Conservation (phyloP, 1,284 basidiomycete species). For the Mycena citricolor region DNA sequence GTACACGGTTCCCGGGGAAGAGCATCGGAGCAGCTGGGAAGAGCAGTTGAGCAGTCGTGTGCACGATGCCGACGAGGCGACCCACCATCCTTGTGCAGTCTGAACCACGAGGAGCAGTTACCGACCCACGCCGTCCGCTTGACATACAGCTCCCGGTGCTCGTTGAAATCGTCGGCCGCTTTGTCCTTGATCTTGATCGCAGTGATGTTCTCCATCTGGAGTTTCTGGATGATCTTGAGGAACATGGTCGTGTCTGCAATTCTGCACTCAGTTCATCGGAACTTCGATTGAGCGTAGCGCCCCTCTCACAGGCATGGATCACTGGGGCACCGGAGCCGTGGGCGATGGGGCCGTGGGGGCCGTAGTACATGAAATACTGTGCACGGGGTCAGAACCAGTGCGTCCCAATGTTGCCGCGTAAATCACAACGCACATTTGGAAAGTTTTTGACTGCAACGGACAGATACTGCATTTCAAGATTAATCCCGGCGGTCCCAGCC, state of each 20-base stretch:
- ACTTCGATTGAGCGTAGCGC: not conserved
- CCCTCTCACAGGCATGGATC: conserved; percentile 22
- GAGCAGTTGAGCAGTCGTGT: not conserved
- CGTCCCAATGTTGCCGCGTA: not conserved
- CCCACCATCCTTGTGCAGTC: conserved; percentile 16
- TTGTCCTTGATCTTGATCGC: conserved; percentile 26
- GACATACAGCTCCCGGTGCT: conserved; percentile 26
- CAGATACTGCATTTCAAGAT: conserved; percentile 19
- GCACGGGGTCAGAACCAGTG: not conserved
- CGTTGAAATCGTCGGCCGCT: conserved; percentile 25
- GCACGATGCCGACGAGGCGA: not conserved
- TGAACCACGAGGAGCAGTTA: conserved; percentile 26
- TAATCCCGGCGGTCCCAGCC: not conserved
- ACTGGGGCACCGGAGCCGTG: conserved; percentile 27
- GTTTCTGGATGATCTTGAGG: conserved; percentile 26
- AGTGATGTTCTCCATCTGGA: conserved; percentile 27
- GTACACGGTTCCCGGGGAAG: conserved; percentile 26
- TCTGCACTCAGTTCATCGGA: not conserved
- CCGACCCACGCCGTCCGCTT: conserved; percentile 27
- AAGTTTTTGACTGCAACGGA: conserved; percentile 27
- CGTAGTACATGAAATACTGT: conserved; percentile 26
- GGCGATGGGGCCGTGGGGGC: conserved; percentile 25
- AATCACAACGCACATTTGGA: conserved; percentile 23
- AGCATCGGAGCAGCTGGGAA: conserved; percentile 24
- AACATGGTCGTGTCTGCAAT: conserved; percentile 21